phyloP scores from a whole-genome alignment of 2,329 filamentous ascomycete genomes.

The Aureobasidium subglaciale region DNA sequence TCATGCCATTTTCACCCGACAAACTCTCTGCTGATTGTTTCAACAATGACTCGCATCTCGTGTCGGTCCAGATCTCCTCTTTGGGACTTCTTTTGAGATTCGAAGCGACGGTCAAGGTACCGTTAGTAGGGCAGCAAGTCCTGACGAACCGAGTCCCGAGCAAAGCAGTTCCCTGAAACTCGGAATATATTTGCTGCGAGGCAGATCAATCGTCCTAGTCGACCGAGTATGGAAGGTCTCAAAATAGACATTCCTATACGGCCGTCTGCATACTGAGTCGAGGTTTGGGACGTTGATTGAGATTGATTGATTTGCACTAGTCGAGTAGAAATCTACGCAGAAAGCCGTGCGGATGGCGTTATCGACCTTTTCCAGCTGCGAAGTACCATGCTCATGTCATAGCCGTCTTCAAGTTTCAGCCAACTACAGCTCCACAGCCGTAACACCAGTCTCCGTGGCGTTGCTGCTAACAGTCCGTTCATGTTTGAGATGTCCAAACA shows the following conservation, averaged over 20 bases:
- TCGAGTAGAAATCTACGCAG: neutral
- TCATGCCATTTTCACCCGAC: neutral
- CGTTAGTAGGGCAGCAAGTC: neutral
- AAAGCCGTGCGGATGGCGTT: constrained; percentile 7
- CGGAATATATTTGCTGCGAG: neutral
- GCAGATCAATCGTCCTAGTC: neutral
- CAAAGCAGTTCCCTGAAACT: neutral
- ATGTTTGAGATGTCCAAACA: neutral
- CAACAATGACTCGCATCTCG: neutral
- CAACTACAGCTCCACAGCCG: neutral
- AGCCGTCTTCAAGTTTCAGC: constrained; percentile 2
- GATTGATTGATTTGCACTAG: neutral
- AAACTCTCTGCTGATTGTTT: neutral
- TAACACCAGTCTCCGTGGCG: neutral
- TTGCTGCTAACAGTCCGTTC: neutral
- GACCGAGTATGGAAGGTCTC: neutral
- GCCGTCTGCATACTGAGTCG: neutral
- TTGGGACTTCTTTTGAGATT: neutral
- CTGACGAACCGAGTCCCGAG: neutral
- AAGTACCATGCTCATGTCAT: neutral
- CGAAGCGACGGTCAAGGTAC: neutral
- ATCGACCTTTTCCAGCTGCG: neutral
- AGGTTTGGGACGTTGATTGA: neutral
- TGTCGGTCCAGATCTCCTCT: neutral
- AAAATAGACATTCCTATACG: neutral